Evolutionary conservation across 441 rosid genomes (phyloP).

Genomic region (Pelargonium myrrhifolium): DNA sequence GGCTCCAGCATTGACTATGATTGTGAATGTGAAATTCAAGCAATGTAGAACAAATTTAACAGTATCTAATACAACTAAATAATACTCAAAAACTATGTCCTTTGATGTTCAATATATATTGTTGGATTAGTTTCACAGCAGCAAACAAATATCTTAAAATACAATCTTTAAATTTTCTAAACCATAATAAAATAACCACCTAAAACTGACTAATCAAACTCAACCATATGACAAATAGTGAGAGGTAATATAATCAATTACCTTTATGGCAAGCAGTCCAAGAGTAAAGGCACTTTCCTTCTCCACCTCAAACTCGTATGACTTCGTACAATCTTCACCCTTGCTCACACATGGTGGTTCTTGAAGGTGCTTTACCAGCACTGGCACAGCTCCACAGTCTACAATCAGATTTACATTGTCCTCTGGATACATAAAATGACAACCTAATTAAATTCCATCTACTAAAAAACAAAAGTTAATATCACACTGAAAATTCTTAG

Average conservation of each 20-base stretch:
- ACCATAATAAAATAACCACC: neutral
- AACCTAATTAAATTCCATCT: neutral
- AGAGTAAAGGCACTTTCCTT: constrained; percentile 25
- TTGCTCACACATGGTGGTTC: constrained; percentile 13
- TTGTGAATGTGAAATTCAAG: too few relatives aligned
- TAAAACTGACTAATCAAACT: neutral
- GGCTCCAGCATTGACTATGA: too few relatives aligned
- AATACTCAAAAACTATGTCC: too few relatives aligned
- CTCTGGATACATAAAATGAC: constrained; percentile 10
- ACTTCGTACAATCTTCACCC: constrained; percentile 16
- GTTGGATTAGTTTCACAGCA: too few relatives aligned
- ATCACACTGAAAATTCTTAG: neutral
- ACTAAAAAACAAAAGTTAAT: neutral
- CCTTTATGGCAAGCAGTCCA: constrained; percentile 25
- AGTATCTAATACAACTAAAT: too few relatives aligned
- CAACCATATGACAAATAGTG: neutral
- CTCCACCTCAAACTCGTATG: constrained; percentile 21
- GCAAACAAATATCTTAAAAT: neutral
- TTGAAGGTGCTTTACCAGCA: constrained; percentile 21
- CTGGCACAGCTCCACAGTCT: constrained; percentile 24
- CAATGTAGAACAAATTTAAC: too few relatives aligned
- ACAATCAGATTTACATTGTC: constrained; percentile 25
- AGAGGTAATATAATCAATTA: neutral
- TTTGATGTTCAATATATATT: too few relatives aligned
- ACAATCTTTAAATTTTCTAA: neutral